A percentile compares a stretch with the other conserved stretches of the same genome.
Evolutionary conservation across 371 early-diverging fungal genomes (phyloP).

Genomic region (Lichtheimia ramosa): DNA sequence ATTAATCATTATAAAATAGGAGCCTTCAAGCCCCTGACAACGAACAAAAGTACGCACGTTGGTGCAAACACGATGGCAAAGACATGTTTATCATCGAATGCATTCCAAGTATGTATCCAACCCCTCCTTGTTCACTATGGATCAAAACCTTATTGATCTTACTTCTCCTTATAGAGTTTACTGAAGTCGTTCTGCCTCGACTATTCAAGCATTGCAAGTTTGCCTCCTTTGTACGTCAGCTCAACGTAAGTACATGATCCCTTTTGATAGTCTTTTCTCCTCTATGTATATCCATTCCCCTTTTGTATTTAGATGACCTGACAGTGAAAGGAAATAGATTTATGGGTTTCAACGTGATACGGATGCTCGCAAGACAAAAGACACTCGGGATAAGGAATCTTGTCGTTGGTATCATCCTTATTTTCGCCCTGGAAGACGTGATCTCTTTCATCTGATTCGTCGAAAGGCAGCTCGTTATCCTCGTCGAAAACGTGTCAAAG

Average conservation of each 20-base stretch:
- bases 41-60: conserved; percentile 42
- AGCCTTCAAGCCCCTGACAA: conserved; percentile 37
- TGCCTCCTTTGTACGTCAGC: conserved; percentile 56
- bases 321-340: conserved; percentile 28
- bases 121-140: conserved; percentile 2
- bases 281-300: too few relatives aligned
- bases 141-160: not conserved
- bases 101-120: conserved; percentile 39
- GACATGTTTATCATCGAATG: conserved; percentile 54
- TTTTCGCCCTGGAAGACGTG: conserved; percentile 48
- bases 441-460: conserved; percentile 48
- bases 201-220: conserved; percentile 59
- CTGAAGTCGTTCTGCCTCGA: conserved; percentile 48
- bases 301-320: not conserved
- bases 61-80: conserved; percentile 45
- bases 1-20: conserved; percentile 16
- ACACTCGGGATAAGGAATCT: conserved; percentile 49
- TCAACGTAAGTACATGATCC: conserved; percentile 35
- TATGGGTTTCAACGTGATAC: conserved; percentile 58
- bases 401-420: conserved; percentile 54
- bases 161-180: conserved; percentile 36
- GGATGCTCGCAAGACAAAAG: conserved; percentile 56
- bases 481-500: conserved; percentile 31
- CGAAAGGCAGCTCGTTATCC: conserved; percentile 45
- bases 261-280: not conserved